Base-by-base conservation (phyloP, 306 rosid genomes). In the Pachyrhizus erosus region DNA sequence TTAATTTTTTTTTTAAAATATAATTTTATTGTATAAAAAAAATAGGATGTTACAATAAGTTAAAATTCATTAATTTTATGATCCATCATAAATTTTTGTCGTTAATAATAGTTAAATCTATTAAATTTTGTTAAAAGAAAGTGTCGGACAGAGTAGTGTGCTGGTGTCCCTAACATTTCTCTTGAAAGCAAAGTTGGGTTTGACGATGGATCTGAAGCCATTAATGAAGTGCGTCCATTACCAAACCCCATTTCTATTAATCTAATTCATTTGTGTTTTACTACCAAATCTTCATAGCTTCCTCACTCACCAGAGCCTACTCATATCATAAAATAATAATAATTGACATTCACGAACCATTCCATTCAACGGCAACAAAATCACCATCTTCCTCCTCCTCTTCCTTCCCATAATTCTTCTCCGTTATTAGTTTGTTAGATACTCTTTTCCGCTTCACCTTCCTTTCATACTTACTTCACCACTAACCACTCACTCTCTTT, bases 401-500 rank as follows among this genome's bases (percentile, higher is more conserved):
- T 48, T 48, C 20, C 7, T 23, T 51, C 9, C 7, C 64, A 9
- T 3, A 23, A 57, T 23, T 24, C 31, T 57, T 23, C 64, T 23
- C 68, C 40, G 1, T 60, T 18, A 6, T 31, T 34, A 27, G 21
- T 42, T 55, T 2, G 51, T 70, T 81, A 23, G 73, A 34, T 65
- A 20, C 58, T 31, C 10, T 3, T 71, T 55, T 77, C 62, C 43
- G 9, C 31, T 61, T 64, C 13, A 37, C 40, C 11, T 51, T 13
- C 1, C 34, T 43, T 69, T 54, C 7, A 1, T 31, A 2, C 24
- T 60, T 21, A 31, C 72, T 6, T 39, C 14, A 13, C 14, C 68
- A 33, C 62, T 69, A 24, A 34, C 77, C 54, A 34, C 66, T 80
- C 65, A 40, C 70, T 33, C 64, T 84, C 77, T 71, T 42, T 27